These are phyloP conservation scores for Trametes villosa DNA, from an alignment of 768 basidiomycete species.

Conservation along the genomic window DNA sequence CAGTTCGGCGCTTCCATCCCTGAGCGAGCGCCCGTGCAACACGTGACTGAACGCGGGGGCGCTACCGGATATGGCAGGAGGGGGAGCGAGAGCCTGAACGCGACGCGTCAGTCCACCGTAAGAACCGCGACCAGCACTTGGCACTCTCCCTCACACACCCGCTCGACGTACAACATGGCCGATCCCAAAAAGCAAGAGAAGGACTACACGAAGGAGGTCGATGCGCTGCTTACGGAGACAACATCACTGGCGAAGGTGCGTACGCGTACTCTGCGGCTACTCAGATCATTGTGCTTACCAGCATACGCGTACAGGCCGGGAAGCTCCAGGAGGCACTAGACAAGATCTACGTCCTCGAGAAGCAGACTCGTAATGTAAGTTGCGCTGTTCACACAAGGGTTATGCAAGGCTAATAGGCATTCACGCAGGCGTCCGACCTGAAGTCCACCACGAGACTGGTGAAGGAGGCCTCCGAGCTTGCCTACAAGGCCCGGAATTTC, in stretches of 20 bases:
- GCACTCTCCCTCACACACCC: slow-evolving; percentile 29
- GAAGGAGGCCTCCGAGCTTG: slow-evolving; percentile 70
- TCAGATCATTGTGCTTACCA: slow-evolving; percentile 19
- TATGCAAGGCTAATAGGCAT: not conserved
- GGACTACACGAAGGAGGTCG: slow-evolving; percentile 86
- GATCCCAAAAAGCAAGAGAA: slow-evolving; percentile 85
- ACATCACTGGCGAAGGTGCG: slow-evolving; percentile 73
- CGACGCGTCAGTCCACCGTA: slow-evolving; percentile 41
- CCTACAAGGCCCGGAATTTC: slow-evolving; percentile 74
- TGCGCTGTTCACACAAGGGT: not conserved
- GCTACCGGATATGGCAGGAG: slow-evolving; percentile 23
- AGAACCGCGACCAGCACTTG: slow-evolving; percentile 22
- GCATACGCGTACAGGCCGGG: slow-evolving; percentile 57
- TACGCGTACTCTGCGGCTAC: not conserved
- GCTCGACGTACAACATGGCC: slow-evolving; percentile 61
- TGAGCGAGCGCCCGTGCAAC: not conserved
- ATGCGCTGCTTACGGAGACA: slow-evolving; percentile 71
- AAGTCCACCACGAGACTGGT: slow-evolving; percentile 88
- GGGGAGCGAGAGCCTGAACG: slow-evolving; percentile 27
- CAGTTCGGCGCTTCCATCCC: slow-evolving; percentile 14
- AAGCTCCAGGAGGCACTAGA: slow-evolving; percentile 87
- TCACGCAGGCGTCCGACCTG: slow-evolving; percentile 83
- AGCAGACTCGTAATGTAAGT: slow-evolving; percentile 93
- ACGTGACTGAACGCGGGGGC: slow-evolving; percentile 21
- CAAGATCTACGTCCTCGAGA: slow-evolving; percentile 87